Evolutionary conservation across 2,329 filamentous ascomycete species (phyloP).

Genomic region (Aspergillus puulaauensis): DNA sequence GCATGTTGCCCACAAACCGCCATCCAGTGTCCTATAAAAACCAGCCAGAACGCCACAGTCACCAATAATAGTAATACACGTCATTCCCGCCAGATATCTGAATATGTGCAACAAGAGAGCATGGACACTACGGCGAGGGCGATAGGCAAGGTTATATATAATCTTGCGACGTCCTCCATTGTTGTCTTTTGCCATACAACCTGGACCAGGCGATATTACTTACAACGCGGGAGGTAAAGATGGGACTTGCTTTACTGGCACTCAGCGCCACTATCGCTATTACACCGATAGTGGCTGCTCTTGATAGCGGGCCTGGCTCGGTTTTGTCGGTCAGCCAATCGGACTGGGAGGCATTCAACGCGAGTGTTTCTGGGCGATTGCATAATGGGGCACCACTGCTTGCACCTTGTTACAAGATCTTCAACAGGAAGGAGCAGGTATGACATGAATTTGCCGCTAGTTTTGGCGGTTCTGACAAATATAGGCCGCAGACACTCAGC

Average conservation of each 20-base stretch:
- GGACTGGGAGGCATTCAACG: conserved; percentile 6
- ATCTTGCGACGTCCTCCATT: background rate
- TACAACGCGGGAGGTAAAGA: background rate
- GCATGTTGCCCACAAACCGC: background rate
- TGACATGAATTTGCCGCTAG: no score
- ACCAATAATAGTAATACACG: background rate
- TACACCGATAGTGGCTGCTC: background rate
- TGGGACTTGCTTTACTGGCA: background rate
- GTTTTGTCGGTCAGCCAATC: background rate
- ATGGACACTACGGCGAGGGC: background rate
- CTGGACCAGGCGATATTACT: background rate
- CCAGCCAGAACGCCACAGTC: background rate
- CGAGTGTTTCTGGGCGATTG: conserved; percentile 8
- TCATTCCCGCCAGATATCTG: background rate
- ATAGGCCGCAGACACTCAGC: background rate
- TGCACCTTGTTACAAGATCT: conserved; percentile 6
- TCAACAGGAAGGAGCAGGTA: conserved; percentile 5
- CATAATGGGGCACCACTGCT: conserved; percentile 4
- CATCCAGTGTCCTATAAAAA: background rate
- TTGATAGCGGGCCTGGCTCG: background rate
- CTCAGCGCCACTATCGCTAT: background rate
- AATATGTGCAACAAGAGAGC: background rate
- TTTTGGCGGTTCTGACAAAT: background rate
- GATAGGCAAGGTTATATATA: background rate
- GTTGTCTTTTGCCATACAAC: background rate